Conservation (phyloP, 2,329 filamentous ascomycete genomes). For the Gremmenia infestans region DNA sequence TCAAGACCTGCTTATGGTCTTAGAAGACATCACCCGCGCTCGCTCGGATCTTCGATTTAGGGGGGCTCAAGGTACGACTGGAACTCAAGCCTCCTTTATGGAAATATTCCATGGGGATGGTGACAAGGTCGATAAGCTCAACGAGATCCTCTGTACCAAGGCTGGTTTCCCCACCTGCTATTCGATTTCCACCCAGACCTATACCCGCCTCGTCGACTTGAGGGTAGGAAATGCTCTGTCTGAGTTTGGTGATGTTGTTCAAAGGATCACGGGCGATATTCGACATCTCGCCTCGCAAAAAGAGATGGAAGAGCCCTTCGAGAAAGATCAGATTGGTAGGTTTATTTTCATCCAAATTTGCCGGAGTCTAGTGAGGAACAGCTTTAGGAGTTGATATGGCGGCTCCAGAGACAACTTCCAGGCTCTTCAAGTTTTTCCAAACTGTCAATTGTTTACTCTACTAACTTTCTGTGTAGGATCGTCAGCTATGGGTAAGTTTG, state of each 20-base stretch:
- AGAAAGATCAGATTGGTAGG: slow-evolving; percentile 71
- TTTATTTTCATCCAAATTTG: slow-evolving; percentile 51
- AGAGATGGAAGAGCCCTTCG: slow-evolving; percentile 81
- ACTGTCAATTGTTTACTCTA: too few relatives aligned
- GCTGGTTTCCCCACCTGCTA: slow-evolving; percentile 46
- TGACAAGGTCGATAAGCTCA: slow-evolving; percentile 48
- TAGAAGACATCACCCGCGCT: slow-evolving; percentile 65
- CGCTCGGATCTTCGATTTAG: slow-evolving; percentile 68
- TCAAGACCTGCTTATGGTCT: slow-evolving; percentile 69
- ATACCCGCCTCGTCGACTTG: slow-evolving; percentile 75
- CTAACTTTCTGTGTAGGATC: neutral
- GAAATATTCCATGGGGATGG: slow-evolving; percentile 44
- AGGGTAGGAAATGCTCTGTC: slow-evolving; percentile 75
- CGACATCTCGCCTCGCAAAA: slow-evolving; percentile 70
- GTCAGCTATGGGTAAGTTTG: neutral
- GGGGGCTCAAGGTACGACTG: slow-evolving; percentile 58
- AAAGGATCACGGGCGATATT: slow-evolving; percentile 71
- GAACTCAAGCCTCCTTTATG: slow-evolving; percentile 43
- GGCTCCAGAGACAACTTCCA: too few relatives aligned
- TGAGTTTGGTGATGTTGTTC: slow-evolving; percentile 72
- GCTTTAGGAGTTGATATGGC: too few relatives aligned
- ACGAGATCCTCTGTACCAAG: slow-evolving; percentile 49
- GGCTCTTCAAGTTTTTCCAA: too few relatives aligned
- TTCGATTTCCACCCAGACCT: slow-evolving; percentile 55
- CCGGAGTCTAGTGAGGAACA: neutral